A percentile compares a stretch with the other conserved stretches of the same genome.
phyloP scores from a whole-genome alignment of 2,329 filamentous ascomycete species.

The Arthroderma sp. region DNA sequence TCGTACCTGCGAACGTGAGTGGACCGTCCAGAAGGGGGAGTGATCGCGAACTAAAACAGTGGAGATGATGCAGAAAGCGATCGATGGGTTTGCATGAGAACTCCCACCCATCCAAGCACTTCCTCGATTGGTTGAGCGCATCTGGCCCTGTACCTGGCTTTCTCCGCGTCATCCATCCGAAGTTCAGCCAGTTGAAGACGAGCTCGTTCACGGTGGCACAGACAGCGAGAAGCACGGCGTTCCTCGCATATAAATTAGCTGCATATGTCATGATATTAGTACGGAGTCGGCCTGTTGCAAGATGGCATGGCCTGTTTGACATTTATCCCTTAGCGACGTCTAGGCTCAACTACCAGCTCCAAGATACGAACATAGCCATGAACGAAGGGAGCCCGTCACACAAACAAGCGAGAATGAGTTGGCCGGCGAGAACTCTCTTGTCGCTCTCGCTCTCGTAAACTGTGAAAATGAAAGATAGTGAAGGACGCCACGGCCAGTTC shows the following conservation, averaged over 20 bases:
- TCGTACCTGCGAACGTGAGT: neutral
- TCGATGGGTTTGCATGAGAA: neutral
- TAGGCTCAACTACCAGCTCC: neutral
- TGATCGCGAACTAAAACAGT: neutral
- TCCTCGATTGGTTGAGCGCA: neutral
- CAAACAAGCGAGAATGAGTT: neutral
- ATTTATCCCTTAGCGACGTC: neutral
- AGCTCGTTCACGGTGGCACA: too few species aligned
- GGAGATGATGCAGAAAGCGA: neutral
- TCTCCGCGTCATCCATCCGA: neutral
- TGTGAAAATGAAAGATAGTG: too few species aligned
- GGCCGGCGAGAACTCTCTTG: too few species aligned
- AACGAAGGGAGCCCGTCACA: neutral
- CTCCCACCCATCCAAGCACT: neutral
- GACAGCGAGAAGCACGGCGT: too few species aligned
- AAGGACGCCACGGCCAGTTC: neutral
- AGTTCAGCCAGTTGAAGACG: neutral
- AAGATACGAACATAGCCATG: neutral
- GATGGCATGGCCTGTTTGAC: neutral
- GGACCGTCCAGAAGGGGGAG: neutral
- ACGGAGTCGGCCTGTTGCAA: neutral
- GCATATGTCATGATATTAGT: neutral
- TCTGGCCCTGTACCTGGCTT: neutral
- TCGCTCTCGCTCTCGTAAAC: too few species aligned
- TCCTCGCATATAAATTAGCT: neutral